phyloP scores from a whole-genome alignment of 805 yeast species.

The Kregervanrija pseudodelftensis region DNA sequence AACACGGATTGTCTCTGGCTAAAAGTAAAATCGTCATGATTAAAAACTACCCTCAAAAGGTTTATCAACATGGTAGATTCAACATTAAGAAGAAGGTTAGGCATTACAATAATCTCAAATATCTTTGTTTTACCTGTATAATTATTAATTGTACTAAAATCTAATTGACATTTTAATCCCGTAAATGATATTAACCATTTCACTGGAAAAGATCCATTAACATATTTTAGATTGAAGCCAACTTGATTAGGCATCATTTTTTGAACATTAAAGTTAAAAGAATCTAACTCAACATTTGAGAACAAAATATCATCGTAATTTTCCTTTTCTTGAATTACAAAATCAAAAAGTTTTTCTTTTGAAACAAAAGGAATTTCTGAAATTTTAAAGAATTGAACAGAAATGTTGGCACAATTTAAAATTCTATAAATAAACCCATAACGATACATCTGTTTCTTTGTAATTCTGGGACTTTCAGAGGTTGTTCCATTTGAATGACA shows the following conservation, averaged over 20 bases:
- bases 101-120: constrained; percentile 27
- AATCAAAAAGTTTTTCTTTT: constrained; percentile 5
- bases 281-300: constrained; percentile 11
- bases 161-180: constrained; percentile 25
- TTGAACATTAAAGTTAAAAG: constrained; percentile 13
- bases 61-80: constrained; percentile 16
- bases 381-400: constrained; percentile 17
- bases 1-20: constrained; percentile 21
- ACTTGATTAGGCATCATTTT: constrained; percentile 23
- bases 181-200: constrained; percentile 32
- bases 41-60: constrained; percentile 10
- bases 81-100: constrained; percentile 17
- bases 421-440: constrained; percentile 15
- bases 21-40: constrained; percentile 16
- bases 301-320: constrained; percentile 10
- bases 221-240: constrained; percentile 39
- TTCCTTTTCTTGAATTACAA: background rate
- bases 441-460: constrained; percentile 6
- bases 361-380: constrained; percentile 22
- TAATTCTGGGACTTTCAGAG: background rate
- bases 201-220: constrained; percentile 35
- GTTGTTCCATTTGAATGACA: background rate
- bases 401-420: constrained; percentile 17
- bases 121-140: constrained; percentile 9
- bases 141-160: constrained; percentile 14